Base-by-base conservation (phyloP, 2,329 filamentous ascomycete species). In the Zymoseptoria brevis region DNA sequence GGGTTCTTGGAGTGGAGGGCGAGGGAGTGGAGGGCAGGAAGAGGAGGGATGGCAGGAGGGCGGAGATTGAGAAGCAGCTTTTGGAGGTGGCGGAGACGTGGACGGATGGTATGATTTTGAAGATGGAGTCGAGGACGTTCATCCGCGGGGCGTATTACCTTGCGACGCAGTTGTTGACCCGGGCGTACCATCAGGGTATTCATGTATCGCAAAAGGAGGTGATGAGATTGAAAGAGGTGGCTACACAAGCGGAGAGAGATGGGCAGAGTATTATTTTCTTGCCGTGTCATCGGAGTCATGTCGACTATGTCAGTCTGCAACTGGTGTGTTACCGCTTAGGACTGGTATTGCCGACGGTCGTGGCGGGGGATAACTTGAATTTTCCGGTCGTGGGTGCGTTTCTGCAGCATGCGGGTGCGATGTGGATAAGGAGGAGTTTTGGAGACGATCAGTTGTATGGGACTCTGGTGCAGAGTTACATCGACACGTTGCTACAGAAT, bases 101-200 rank as follows among this genome's bases (percentile, higher is more conserved):
- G 82, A 90, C 91, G 22, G 90, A 96, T 71, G 85, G 87, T 63
- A 97, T 99, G 94, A 96, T 99, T 62, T 97, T 93, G 82, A 99
- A 99, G 76, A 93, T 97, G 81, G 94, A 99, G 75, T 95, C 88
- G 79, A 95, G 92, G 72, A 79, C 84, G 1, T 97, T 97, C 71
- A 96, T 99, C 66, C 81, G 94, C 54, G 85, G 90, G 22, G 93
- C 94, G 53, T 97, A 97, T 73, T 99, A 96, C 72, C 72, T 96
- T 48, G 81, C 80, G 53, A 96, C 92, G 1, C 93, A 97, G 75
- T 80, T 97, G 53, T 79, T 97, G 62, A 95, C 93, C 4, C 80
- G 94, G 61, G 93, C 94, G 5, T 99, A 99, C 73, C 91, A 97
- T 70, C 93, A 97, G 77, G 94, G 83, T 8, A 96, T 99, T 56